Percentiles rank a stretch among this genome's conserved stretches.
These are phyloP conservation scores for Monilinia fructicola DNA, from an alignment of 2,329 filamentous ascomycete species.

Conservation along the genomic window DNA sequence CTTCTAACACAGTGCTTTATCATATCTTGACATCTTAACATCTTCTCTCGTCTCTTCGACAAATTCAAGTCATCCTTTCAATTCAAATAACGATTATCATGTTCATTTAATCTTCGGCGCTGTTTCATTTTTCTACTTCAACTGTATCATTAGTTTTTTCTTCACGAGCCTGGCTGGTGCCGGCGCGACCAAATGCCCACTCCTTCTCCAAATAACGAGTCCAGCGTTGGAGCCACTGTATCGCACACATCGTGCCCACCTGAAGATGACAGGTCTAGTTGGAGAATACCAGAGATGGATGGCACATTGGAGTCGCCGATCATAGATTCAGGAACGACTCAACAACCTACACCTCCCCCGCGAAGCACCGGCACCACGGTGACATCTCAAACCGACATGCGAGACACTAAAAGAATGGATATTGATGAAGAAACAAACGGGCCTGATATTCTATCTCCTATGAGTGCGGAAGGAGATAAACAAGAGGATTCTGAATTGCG, in stretches of 20 bases:
- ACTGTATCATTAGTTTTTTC: slow-evolving; percentile 38
- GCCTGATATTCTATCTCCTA: slow-evolving; percentile 39
- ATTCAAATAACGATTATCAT: slow-evolving; percentile 30
- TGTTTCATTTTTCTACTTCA: slow-evolving; percentile 31
- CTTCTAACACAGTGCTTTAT: slow-evolving; percentile 24
- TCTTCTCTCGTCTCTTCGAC: slow-evolving; percentile 22
- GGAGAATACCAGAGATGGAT: slow-evolving; percentile 42
- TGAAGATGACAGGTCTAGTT: slow-evolving; percentile 43
- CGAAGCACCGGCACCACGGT: slow-evolving; percentile 35
- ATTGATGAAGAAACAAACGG: slow-evolving; percentile 43
- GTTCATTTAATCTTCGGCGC: slow-evolving; percentile 34
- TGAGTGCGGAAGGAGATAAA: slow-evolving; percentile 44
- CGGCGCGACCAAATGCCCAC: slow-evolving; percentile 42
- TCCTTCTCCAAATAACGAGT: slow-evolving; percentile 36
- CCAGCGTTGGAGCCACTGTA: slow-evolving; percentile 31
- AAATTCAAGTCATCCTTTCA: slow-evolving; percentile 27
- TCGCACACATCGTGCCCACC: slow-evolving; percentile 47
- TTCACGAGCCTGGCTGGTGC: slow-evolving; percentile 37
- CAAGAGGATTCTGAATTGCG: slow-evolving; percentile 41
- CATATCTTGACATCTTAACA: slow-evolving; percentile 26
- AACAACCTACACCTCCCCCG: slow-evolving; percentile 37
- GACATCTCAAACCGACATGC: slow-evolving; percentile 41
- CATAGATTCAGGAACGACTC: slow-evolving; percentile 36
- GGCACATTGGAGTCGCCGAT: slow-evolving; percentile 35
- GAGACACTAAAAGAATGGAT: slow-evolving; percentile 45